These are phyloP conservation scores for Fusarium stilboides DNA, from an alignment of 2,329 filamentous ascomycete species.

Conservation along the genomic window DNA sequence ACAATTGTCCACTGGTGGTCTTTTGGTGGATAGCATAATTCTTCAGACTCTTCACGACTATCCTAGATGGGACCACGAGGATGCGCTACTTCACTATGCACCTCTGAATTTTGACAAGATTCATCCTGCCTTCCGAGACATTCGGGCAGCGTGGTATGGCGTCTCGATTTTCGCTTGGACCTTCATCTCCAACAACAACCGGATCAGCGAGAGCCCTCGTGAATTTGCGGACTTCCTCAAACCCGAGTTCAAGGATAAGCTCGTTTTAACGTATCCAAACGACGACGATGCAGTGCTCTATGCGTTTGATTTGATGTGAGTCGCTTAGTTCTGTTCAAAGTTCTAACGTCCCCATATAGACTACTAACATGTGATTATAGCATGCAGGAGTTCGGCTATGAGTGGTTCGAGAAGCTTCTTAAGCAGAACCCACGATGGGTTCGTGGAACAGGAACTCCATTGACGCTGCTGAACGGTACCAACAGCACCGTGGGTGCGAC, in stretches of 20 bases:
- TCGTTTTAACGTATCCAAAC: conserved; percentile 69
- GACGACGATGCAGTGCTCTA: conserved; percentile 70
- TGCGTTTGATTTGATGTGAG: conserved; percentile 64
- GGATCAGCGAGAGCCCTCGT: background rate
- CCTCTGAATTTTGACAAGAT: too few relatives aligned
- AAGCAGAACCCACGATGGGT: conserved; percentile 67
- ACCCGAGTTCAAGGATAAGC: conserved; percentile 66
- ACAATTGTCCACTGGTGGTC: too few relatives aligned
- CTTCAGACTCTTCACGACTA: too few relatives aligned
- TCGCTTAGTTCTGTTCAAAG: background rate
- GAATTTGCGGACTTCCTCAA: conserved; percentile 60
- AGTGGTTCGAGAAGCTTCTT: conserved; percentile 61
- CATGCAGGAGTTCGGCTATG: conserved; percentile 56
- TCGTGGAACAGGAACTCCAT: conserved; percentile 63
- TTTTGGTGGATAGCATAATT: too few relatives aligned
- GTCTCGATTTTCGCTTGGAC: too few relatives aligned
- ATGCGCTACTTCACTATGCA: too few relatives aligned
- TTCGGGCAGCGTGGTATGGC: too few relatives aligned
- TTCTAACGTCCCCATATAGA: too few relatives aligned
- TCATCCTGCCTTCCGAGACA: too few relatives aligned
- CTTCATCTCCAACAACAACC: too few relatives aligned
- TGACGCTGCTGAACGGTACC: conserved; percentile 51
- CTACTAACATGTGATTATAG: conserved; percentile 27
- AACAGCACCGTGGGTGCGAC: conserved; percentile 51
- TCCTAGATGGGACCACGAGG: too few relatives aligned